Conservation (phyloP, 2,329 filamentous ascomycete genomes). For the Sporothrix mexicana region DNA sequence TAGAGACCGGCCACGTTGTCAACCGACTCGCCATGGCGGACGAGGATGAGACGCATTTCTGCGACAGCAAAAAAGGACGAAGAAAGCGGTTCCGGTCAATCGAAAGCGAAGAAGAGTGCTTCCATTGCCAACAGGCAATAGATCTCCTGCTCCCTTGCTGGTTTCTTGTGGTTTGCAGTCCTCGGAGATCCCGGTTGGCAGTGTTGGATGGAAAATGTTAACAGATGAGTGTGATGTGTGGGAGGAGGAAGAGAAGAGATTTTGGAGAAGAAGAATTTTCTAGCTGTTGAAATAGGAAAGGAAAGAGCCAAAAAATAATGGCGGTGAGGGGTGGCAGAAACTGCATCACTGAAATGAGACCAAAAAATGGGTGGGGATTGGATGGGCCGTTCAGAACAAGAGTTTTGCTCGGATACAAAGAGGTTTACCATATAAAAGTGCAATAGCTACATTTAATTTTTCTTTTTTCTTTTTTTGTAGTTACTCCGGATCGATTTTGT, state of each 20-base stretch:
- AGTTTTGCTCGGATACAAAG: too few species aligned
- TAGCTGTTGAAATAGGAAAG: constrained; percentile 29
- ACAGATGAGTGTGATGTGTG: background rate
- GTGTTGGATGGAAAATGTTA: constrained; percentile 3
- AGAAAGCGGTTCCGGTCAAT: constrained; percentile 14
- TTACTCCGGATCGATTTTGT: too few species aligned
- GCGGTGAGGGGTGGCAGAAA: constrained; percentile 24
- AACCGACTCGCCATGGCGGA: constrained; percentile 88
- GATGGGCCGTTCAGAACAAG: too few species aligned
- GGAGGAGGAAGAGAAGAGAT: constrained; percentile 5
- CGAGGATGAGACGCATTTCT: constrained; percentile 70
- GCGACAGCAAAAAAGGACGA: background rate
- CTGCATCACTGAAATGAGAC: background rate
- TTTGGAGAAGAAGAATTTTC: constrained; percentile 2
- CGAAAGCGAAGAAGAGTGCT: background rate
- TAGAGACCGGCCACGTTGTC: constrained; percentile 83
- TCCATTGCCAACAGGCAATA: constrained; percentile 21
- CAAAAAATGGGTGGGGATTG: constrained; percentile 5
- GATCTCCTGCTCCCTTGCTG: background rate
- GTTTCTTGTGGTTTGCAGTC: constrained; percentile 3
- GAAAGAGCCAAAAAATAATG: constrained; percentile 6
- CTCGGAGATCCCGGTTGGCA: background rate
- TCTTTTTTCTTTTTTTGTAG: too few species aligned
- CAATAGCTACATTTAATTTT: too few species aligned
- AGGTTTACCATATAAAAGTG: too few species aligned